These are phyloP conservation scores for Piromyces finnis DNA, from an alignment of 192 early-diverging fungal species.

Conservation along the genomic window DNA sequence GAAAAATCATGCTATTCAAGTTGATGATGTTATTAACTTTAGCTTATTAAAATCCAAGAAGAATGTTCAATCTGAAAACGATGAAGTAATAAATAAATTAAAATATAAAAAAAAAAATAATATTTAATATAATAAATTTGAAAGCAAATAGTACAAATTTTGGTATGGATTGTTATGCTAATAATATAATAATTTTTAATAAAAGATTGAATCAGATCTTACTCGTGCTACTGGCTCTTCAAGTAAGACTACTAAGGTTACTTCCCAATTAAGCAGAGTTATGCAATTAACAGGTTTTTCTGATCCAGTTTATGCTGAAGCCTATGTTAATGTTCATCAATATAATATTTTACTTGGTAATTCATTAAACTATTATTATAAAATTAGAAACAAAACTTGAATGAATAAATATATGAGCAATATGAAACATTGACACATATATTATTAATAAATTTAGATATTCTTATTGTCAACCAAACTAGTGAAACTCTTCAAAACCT, in stretches of 20 bases:
- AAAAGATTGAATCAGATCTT: conserved; percentile 68
- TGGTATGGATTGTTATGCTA: no score
- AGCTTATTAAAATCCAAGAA: conserved; percentile 66
- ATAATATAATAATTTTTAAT: background rate
- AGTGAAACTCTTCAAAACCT: conserved; percentile 86
- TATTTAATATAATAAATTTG: background rate
- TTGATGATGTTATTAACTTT: conserved; percentile 78
- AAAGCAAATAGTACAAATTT: no score
- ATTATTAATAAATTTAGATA: conserved; percentile 29
- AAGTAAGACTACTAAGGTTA: conserved; percentile 40
- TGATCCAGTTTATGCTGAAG: conserved; percentile 97
- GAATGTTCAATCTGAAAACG: conserved; percentile 25
- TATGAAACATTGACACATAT: no score
- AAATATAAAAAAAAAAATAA: background rate
- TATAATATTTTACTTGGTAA: conserved; percentile 83
- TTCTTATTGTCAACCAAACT: conserved; percentile 95
- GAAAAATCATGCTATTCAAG: conserved; percentile 34
- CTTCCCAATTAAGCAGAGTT: conserved; percentile 79
- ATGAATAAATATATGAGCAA: no score
- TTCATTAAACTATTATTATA: no score
- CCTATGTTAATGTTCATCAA: conserved; percentile 91
- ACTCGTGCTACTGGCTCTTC: conserved; percentile 61
- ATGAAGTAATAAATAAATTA: conserved; percentile 27
- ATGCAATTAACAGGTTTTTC: conserved; percentile 95
- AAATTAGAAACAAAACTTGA: no score